These are phyloP conservation scores for Coccinonectria pachysandricola DNA, from an alignment of 2,329 filamentous ascomycete species.

Conservation along the genomic window DNA sequence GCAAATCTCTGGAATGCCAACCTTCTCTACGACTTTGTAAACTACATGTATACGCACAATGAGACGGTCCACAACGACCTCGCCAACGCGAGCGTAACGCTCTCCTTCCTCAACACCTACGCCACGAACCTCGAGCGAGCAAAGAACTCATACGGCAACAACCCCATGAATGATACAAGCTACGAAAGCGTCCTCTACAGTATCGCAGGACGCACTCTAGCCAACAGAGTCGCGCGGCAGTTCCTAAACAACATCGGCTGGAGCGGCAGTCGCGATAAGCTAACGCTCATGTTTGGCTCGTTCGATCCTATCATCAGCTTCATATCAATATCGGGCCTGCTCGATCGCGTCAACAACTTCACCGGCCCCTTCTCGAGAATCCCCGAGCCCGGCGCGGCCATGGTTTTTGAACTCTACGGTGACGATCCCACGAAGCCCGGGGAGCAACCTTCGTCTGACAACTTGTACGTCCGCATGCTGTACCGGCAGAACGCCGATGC, in stretches of 20 bases:
- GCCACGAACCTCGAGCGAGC: constrained; percentile 58
- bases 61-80: constrained; percentile 31
- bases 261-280: constrained; percentile 30
- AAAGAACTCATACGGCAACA: constrained; percentile 45
- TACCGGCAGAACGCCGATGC: constrained; percentile 39
- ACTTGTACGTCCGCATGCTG: constrained; percentile 45
- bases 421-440: constrained; percentile 11
- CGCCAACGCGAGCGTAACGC: constrained; percentile 16
- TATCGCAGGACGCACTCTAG: constrained; percentile 44
- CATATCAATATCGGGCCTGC: constrained; percentile 38
- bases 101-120: constrained; percentile 45
- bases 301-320: constrained; percentile 46
- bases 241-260: constrained; percentile 33
- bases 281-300: constrained; percentile 44
- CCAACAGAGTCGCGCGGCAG: constrained; percentile 31
- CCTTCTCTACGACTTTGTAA: constrained; percentile 43
- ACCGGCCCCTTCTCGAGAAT: constrained; percentile 26
- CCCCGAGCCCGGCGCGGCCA: constrained; percentile 61
- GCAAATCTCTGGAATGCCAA: constrained; percentile 40
- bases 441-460: constrained; percentile 20
- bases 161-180: constrained; percentile 27
- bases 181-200: constrained; percentile 29
- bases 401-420: constrained; percentile 59
- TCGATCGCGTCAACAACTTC: constrained; percentile 40
- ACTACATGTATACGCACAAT: constrained; percentile 44